Conservation (phyloP, 176 grass and related monocot species). For the Areca catechu region DNA sequence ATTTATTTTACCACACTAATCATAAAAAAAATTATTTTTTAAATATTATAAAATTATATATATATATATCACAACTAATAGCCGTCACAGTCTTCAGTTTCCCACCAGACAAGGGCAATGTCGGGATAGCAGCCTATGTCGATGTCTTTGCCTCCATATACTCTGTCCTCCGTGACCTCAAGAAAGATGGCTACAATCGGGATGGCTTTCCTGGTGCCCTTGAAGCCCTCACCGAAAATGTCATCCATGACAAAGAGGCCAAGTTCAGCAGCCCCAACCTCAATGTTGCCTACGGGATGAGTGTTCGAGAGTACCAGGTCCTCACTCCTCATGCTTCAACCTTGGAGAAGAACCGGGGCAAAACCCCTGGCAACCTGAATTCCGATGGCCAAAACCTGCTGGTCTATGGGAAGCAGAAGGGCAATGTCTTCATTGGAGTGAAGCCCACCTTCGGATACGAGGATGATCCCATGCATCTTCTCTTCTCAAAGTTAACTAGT, state of each 20-base stretch:
- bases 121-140: constrained; percentile 82
- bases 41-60: too few relatives aligned
- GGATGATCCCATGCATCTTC: constrained; percentile 90
- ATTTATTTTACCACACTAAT: too few relatives aligned
- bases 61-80: too few relatives aligned
- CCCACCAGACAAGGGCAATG: constrained; percentile 97
- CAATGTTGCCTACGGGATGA: constrained; percentile 84
- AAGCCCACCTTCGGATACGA: constrained; percentile 97
- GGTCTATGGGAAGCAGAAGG: constrained; percentile 92
- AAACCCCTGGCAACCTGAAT: constrained; percentile 86
- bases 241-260: constrained; percentile 98
- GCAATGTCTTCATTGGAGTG: constrained; percentile 93
- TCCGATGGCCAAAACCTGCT: constrained; percentile 86
- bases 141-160: constrained; percentile 92
- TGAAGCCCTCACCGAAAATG: constrained; percentile 73
- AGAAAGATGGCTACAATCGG: constrained; percentile 68
- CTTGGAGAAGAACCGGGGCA: constrained; percentile 98
- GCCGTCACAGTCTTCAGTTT: constrained; percentile 98
- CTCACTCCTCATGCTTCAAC: constrained; percentile 70
- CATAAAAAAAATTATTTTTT: too few relatives aligned
- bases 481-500: constrained; percentile 91
- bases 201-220: constrained; percentile 70
- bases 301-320: constrained; percentile 67
- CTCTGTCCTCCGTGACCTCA: constrained; percentile 66
- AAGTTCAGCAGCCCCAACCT: constrained; percentile 98